Percentiles rank a stretch among this genome's conserved stretches.
Evolutionary conservation across 129 eudicot genomes (phyloP).

Genomic region (Smallanthus sonchifolius): DNA sequence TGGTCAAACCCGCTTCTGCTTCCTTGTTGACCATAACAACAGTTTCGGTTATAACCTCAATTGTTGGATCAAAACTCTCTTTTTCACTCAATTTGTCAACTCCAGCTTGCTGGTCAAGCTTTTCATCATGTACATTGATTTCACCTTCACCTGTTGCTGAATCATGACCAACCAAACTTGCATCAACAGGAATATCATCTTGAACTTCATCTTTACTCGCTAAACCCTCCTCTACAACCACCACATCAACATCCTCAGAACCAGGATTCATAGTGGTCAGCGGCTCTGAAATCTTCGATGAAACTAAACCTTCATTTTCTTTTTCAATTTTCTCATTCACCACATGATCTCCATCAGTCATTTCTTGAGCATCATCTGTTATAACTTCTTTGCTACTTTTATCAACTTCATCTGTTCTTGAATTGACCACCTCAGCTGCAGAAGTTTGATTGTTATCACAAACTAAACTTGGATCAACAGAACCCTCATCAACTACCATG

Average conservation of each 20-base stretch:
- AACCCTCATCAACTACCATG: slow-evolving; percentile 7
- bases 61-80: slow-evolving; percentile 8
- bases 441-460: neutral
- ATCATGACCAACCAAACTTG: slow-evolving; percentile 12
- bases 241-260: slow-evolving; percentile 16
- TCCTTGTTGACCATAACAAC: neutral
- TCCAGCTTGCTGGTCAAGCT: slow-evolving; percentile 9
- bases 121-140: neutral
- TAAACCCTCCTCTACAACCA: slow-evolving; percentile 24
- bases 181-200: slow-evolving; percentile 11
- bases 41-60: slow-evolving; percentile 10
- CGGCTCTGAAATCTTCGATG: slow-evolving; percentile 16
- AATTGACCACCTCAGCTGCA: neutral
- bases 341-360: slow-evolving; percentile 2
- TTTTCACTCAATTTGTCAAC: slow-evolving; percentile 17
- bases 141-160: slow-evolving; percentile 21
- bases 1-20: slow-evolving; percentile 7
- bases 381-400: neutral
- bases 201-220: slow-evolving; percentile 20
- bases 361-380: slow-evolving; percentile 18
- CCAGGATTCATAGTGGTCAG: neutral
- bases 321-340: slow-evolving; percentile 16
- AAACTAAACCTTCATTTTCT: slow-evolving; percentile 18
- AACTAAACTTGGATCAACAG: neutral
- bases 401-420: neutral